Base-by-base conservation (phyloP, 768 basidiomycete genomes). In the Dacryopinax primogenitus region DNA sequence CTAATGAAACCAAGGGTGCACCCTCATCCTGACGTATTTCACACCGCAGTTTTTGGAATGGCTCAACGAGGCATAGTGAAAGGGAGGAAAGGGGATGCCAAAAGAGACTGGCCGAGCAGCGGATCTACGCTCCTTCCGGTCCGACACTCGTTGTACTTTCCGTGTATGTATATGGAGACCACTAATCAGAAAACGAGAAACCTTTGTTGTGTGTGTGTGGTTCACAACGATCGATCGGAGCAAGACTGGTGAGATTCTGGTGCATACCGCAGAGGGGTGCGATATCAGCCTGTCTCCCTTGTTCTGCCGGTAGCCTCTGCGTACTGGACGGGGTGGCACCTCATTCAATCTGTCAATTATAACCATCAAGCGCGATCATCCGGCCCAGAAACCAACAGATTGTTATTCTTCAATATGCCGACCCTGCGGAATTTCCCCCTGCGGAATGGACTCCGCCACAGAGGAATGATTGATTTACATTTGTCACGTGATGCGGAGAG, bases 41-140 rank as follows among this genome's bases (percentile, higher is more conserved):
- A 97, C 96, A 0, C 96, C 96, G 3, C 86, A 96, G 34, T 93
- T 98, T 76, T 80, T 99, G 68, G 89, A 96, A 63, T 92, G 90
- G 90, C 70, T 92, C 67, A n/a, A n/a, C n/a, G 77, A 81, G 51
- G 51, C 26, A 32, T 58, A 21, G 45, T 15, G 45, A 13, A 23
- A 47, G 45, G 9, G 7, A 47, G 45, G 13, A 23, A 47, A 6
- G 21, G 51, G 26, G 51, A 58, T 58, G 32, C 51, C 51, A 58
- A 58, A 58, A 58, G 51, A 18, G 51, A 58, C 13, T 18, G 45
- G 15, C 30, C 4, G 21, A 30, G 51, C 51, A 13, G 51, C 26
- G 18, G 26, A 58, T 58, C 9, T 44, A 44, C 23, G 41, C 41
- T 9, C 36, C 36, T 37, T 11, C 51, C 26, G 13, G 12, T 21